A percentile compares a stretch with the other conserved stretches of the same genome.
Evolutionary conservation across 257 asterid genomes (phyloP).

Genomic region (Osmanthus fragrans): DNA sequence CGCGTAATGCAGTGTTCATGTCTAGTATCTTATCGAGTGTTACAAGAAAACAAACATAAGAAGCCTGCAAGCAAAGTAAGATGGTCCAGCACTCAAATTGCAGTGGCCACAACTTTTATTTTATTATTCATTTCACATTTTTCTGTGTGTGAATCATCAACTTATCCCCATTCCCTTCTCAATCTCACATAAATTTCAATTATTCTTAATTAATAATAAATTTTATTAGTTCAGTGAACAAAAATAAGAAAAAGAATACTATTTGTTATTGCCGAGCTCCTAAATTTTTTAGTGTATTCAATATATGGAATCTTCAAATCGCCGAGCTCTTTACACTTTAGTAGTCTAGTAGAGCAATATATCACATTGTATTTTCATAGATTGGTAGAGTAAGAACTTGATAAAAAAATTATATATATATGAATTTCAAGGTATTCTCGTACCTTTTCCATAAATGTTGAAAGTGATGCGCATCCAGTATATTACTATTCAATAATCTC

Average conservation of each 20-base stretch:
- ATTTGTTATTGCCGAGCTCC: neutral
- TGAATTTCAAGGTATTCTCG: neutral
- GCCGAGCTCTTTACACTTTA: neutral
- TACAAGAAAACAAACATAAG: no score
- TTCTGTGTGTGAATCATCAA: neutral
- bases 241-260: neutral
- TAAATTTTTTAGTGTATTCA: neutral
- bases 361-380: neutral
- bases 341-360: neutral
- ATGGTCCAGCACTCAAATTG: no score
- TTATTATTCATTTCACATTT: no score
- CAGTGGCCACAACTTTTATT: no score
- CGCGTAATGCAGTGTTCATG: neutral
- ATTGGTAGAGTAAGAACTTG: neutral
- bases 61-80: no score
- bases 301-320: neutral
- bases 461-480: no score
- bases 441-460: no score
- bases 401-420: no score
- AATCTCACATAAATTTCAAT: neutral
- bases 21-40: neutral
- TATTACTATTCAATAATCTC: neutral
- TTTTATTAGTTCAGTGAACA: neutral
- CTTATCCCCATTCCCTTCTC: neutral
- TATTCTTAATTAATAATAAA: neutral